Evolutionary conservation across 805 yeast species (phyloP), one percentile per base, ranked within the genome.

Genomic region (Barnettozyma sucrosica): DNA sequence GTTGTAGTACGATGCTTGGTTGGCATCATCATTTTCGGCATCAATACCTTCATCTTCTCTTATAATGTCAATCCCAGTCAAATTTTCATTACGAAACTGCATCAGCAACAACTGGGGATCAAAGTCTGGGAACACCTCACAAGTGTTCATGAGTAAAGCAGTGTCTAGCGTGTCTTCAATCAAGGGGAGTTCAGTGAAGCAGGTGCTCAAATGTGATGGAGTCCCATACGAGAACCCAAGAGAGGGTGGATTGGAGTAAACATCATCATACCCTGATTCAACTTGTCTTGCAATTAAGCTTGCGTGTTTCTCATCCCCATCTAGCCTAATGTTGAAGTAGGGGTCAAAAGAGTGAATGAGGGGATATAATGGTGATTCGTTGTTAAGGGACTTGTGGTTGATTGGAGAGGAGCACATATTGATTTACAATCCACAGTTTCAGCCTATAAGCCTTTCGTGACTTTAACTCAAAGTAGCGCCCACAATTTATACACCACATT

Each of bases 81-180:
- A 24, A 9, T 46, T 7, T 11, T 42, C 45, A 42, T 46, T 36
- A 18, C 16, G 18, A n/a, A 32, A 46, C 11, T 46, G 49, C 19
- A 46, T 23, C 16, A 16, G 42, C 16, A 46, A 14, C 13, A 46
- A 25, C 26, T 46, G 36, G 13, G 49, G 49, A 38, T 46, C 49
- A 33, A 46, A 46, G 13, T 46, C 49, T 14, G 46, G 49, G 11
- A 43, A 43, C 14, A 43, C 41, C 9, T 42, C 46, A 33, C 46
- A 46, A 8, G 49, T 46, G 18, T 33, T 41, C 26, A 41, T 37
- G 28, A 37, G 43, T 18, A 41, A 7, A n/a, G 37, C 37, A 18
- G 37, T 34, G 23, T 34, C 37, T 13, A 34, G 18, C 18, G 37
- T 30, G 21, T 36, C 18, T 23, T 20, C 34, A 40, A 18, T n/a